Percentiles rank a stretch among this genome's conserved stretches.
Conservation (phyloP, 768 basidiomycete genomes). For the Daedaleopsis sinensis region DNA sequence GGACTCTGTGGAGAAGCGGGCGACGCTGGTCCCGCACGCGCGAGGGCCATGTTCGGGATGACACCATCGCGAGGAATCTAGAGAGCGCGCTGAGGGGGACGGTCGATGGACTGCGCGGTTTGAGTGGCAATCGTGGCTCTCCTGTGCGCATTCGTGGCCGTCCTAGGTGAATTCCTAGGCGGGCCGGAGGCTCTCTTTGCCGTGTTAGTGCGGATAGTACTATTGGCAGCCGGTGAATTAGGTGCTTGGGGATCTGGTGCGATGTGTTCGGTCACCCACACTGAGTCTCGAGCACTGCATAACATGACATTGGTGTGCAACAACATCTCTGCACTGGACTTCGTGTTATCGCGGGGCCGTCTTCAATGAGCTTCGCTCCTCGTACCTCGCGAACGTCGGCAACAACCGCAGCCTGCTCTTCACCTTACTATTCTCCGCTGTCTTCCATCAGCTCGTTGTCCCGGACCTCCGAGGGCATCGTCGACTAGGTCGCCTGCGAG, state of each 20-base stretch:
- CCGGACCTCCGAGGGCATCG: constrained; percentile 61
- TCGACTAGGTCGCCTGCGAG: constrained; percentile 90
- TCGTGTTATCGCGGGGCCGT: constrained; percentile 68
- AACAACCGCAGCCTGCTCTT: constrained; percentile 54
- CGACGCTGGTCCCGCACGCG: constrained; percentile 59
- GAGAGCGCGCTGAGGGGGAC: constrained; percentile 60
- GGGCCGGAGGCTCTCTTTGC: neutral
- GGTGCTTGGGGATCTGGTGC: no score
- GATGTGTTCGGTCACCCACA: no score
- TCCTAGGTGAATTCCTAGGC: no score
- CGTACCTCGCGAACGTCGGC: constrained; percentile 86
- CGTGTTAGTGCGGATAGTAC: no score
- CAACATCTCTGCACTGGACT: no score
- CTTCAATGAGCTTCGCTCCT: constrained; percentile 87
- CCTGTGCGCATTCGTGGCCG: no score
- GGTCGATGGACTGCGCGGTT: constrained; percentile 28
- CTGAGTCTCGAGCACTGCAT: no score
- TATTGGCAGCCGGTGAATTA: no score
- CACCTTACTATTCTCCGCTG: constrained; percentile 38
- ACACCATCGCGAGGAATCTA: constrained; percentile 66
- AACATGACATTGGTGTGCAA: no score
- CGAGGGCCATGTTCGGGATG: constrained; percentile 71
- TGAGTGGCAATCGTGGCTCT: constrained; percentile 13
- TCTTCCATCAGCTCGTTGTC: constrained; percentile 36
- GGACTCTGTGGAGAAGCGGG: constrained; percentile 48